These are phyloP conservation scores for Neurospora hispaniola DNA, from an alignment of 495 filamentous ascomycete species.

Conservation along the genomic window DNA sequence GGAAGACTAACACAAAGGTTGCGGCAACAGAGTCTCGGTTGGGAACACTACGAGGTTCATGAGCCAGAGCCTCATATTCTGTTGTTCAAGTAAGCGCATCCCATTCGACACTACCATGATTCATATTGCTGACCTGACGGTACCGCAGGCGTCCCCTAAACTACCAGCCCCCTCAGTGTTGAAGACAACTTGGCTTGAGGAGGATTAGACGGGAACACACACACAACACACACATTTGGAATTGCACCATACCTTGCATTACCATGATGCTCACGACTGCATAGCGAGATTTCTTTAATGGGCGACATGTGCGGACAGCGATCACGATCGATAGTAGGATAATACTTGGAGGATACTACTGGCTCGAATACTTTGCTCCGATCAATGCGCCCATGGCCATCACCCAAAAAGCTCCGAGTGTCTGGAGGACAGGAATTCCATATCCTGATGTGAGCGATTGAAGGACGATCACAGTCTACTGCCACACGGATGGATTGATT, in stretches of 20 bases:
- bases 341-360: not conserved
- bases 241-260: slow-evolving; percentile 18
- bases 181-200: slow-evolving; percentile 4
- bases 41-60: slow-evolving; percentile 99
- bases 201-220: not conserved
- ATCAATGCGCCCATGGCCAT: not conserved
- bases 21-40: slow-evolving; percentile 69
- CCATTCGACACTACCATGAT: not conserved
- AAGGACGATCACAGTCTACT: not conserved
- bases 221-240: not conserved
- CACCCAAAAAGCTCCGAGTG: not conserved
- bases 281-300: slow-evolving; percentile 22
- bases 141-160: slow-evolving; percentile 66
- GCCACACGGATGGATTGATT: not conserved
- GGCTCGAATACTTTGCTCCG: not conserved
- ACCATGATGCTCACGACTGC: slow-evolving; percentile 26
- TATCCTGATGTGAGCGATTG: not conserved
- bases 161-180: slow-evolving; percentile 59
- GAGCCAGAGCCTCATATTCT: slow-evolving; percentile 97
- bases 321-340: not conserved
- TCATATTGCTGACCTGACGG: not conserved
- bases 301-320: not conserved
- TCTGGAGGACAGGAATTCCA: not conserved
- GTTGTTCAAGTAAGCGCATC: slow-evolving; percentile 76
- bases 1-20: slow-evolving; percentile 1